Conservation (phyloP, 352 stramenopile species). For the Pythium phragmiticola region DNA sequence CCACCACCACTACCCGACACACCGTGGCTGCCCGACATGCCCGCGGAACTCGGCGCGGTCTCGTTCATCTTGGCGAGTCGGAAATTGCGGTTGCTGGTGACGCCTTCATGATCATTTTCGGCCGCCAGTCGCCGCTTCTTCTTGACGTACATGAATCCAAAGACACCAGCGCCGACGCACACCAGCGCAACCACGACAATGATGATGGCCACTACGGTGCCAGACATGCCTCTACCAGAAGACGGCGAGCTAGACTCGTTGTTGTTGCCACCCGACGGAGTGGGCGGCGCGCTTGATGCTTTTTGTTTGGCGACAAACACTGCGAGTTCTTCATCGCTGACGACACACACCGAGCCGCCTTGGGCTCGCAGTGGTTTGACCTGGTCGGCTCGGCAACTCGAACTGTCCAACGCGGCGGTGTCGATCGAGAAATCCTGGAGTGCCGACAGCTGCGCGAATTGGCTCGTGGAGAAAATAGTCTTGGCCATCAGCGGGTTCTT, state of each 20-base stretch:
- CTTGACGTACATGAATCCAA: background rate
- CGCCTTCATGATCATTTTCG: background rate
- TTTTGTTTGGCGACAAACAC: background rate
- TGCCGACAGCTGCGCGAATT: conserved; percentile 7
- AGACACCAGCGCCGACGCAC: background rate
- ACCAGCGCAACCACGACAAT: conserved; percentile 1
- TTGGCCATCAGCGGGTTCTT: conserved; percentile 19
- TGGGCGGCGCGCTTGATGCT: background rate
- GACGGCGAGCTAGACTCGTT: background rate
- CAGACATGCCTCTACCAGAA: conserved; percentile 1
- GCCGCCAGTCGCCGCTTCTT: background rate
- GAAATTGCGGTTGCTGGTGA: background rate
- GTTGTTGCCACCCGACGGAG: background rate
- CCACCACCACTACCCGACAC: too few relatives aligned
- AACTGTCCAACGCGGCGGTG: conserved; percentile 7
- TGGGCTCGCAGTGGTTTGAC: conserved; percentile 4
- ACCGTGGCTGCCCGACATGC: background rate
- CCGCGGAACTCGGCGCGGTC: background rate
- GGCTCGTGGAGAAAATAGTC: conserved; percentile 9
- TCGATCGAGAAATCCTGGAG: conserved; percentile 21
- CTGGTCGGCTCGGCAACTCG: conserved; percentile 14
- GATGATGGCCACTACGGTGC: background rate
- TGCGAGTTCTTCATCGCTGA: conserved; percentile 2
- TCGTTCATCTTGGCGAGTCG: conserved; percentile 1
- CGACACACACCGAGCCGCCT: conserved; percentile 11